A percentile compares a stretch with the other conserved stretches of the same genome.
Evolutionary conservation across 106 monocot species (phyloP).

Genomic region (Ottelia alismoides): DNA sequence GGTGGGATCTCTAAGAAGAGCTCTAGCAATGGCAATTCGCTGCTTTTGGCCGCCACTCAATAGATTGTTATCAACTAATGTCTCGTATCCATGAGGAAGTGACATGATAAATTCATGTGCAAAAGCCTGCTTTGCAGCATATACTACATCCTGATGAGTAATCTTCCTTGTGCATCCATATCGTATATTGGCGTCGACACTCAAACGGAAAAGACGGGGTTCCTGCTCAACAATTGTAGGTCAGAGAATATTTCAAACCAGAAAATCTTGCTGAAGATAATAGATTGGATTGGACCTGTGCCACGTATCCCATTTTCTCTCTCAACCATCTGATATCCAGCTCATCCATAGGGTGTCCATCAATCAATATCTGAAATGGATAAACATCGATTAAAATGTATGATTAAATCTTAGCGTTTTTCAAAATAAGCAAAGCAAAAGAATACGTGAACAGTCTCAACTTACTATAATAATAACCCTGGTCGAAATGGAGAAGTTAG

Average conservation of each 20-base stretch:
- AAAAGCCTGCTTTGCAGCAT: slow-evolving; percentile 84
- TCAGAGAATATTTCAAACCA: background rate
- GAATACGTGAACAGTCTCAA: too few species aligned
- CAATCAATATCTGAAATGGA: slow-evolving; percentile 58
- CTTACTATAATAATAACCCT: too few species aligned
- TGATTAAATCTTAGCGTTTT: too few species aligned
- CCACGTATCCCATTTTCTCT: slow-evolving; percentile 84
- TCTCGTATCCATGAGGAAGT: slow-evolving; percentile 76
- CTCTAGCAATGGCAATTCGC: slow-evolving; percentile 94
- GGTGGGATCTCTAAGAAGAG: slow-evolving; percentile 85
- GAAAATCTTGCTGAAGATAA: background rate
- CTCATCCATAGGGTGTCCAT: slow-evolving; percentile 50
- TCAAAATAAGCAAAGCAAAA: too few species aligned
- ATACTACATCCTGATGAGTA: slow-evolving; percentile 55
- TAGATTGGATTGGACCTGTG: slow-evolving; percentile 35
- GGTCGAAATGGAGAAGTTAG: too few species aligned
- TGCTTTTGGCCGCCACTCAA: slow-evolving; percentile 98
- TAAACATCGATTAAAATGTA: background rate
- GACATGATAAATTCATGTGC: slow-evolving; percentile 83
- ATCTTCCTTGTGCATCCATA: slow-evolving; percentile 78
- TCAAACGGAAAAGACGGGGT: slow-evolving; percentile 80
- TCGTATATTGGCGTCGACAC: slow-evolving; percentile 72
- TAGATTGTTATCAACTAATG: slow-evolving; percentile 65
- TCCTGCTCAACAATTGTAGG: slow-evolving; percentile 62
- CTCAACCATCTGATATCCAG: slow-evolving; percentile 75